Evolutionary conservation across 768 basidiomycete species (phyloP), one percentile per base, ranked within the genome.

Genomic region (Trametes elegans): DNA sequence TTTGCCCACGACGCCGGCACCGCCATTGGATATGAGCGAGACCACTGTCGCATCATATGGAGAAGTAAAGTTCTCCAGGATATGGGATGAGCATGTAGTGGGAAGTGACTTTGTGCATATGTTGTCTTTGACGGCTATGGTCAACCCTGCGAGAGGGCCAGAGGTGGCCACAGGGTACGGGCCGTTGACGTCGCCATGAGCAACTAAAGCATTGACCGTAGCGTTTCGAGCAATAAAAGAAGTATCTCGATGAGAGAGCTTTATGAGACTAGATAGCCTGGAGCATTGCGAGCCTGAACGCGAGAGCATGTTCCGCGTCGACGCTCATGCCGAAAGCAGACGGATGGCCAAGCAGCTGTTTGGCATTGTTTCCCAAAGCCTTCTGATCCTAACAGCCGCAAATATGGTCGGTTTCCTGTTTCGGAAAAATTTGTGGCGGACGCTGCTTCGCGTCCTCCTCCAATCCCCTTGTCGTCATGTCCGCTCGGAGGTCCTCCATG

Each of bases 41-140:
- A 97, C 90, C 6, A 88, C 89, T 0, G 93, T 96, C 44, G 96
- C 91, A 67, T 93, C 88, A 65, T 88, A 93, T 0, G 92, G 91
- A 0, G 95, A 83, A 0, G 62, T 69, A 65, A 90, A 97, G 34
- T 79, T 90, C 55, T 74, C 70, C 13, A 98, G 78, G 72, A 94
- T 88, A 2, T 70, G 70, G 0, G 93, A 94, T 2, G 90, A 85
- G 66, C 92, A 93, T 32, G 90, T 89, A 3, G 85, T 87, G 0
- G 82, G 82, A 62, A 86, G 75, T 2, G 71, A 70, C 1, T 67
- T 57, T 0, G 90, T 91, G 46, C 86, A 85, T 51, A 98, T 93
- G 64, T 91, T 93, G 61, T 95, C 93, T 70, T 98, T 97, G 45
- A 96, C 70, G 0, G 84, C 91, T 4, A 96, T 70, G 3, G 70